phyloP scores from a whole-genome alignment of 805 yeast genomes.

The Candida pseudoglaebosa region DNA sequence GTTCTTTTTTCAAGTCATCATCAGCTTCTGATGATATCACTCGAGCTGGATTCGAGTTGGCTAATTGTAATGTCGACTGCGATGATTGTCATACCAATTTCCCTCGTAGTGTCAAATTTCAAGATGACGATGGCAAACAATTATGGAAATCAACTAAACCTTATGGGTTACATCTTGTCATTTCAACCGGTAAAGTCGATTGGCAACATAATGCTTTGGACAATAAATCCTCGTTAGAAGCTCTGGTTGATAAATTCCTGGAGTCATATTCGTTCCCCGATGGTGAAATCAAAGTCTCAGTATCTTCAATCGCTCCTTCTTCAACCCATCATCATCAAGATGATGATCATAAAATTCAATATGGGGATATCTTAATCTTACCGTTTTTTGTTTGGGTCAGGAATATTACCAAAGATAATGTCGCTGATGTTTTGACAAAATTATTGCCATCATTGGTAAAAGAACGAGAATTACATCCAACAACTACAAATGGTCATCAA shows the following conservation, averaged over 20 bases:
- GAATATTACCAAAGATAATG: conserved; percentile 43
- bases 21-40: conserved; percentile 24
- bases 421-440: conserved; percentile 38
- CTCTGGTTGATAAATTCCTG: conserved; percentile 39
- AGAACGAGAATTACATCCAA: conserved; percentile 9
- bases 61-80: conserved; percentile 54
- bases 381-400: conserved; percentile 74
- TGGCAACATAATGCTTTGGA: conserved; percentile 78
- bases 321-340: conserved; percentile 32
- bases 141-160: conserved; percentile 72
- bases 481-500: background rate
- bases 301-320: conserved; percentile 50
- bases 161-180: conserved; percentile 66
- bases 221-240: conserved; percentile 40
- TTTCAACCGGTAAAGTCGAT: conserved; percentile 80
- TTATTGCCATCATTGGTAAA: conserved; percentile 41
- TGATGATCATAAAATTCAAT: conserved; percentile 36
- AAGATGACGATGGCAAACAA: conserved; percentile 29
- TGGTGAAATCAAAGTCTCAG: conserved; percentile 45
- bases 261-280: conserved; percentile 14
- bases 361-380: conserved; percentile 60
- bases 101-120: conserved; percentile 48
- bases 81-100: conserved; percentile 48
- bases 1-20: conserved; percentile 1
- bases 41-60: conserved; percentile 23